Evolutionary conservation across 768 basidiomycete species (phyloP).

Genomic region (Harrya chromipes): DNA sequence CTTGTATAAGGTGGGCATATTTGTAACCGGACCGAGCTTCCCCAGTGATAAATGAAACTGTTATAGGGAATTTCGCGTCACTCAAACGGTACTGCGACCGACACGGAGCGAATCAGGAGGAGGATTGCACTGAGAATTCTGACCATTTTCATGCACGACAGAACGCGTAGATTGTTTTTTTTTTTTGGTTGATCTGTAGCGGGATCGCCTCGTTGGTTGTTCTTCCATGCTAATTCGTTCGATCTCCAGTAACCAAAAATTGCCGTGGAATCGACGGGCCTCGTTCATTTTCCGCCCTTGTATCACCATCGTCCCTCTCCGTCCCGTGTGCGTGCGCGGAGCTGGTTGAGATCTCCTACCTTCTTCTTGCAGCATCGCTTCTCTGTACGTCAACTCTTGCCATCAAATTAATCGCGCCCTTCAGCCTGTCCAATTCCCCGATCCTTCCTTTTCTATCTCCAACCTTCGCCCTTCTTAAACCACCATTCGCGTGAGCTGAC

Average conservation of each 20-base stretch:
- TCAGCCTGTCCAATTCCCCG: conserved; percentile 30
- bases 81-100: conserved; percentile 14
- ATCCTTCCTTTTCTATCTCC: conserved; percentile 33
- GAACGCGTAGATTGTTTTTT: no score
- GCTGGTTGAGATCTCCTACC: conserved; percentile 22
- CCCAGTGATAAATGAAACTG: conserved; percentile 26
- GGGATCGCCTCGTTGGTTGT: neutral
- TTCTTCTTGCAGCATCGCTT: conserved; percentile 25
- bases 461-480: conserved; percentile 34
- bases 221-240: conserved; percentile 6
- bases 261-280: conserved; percentile 5
- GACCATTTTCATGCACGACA: neutral
- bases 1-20: conserved; percentile 23
- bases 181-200: no score
- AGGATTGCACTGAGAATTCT: conserved; percentile 25
- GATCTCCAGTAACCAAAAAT: conserved; percentile 11
- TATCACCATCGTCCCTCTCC: conserved; percentile 17
- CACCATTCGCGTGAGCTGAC: conserved; percentile 24
- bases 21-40: conserved; percentile 18
- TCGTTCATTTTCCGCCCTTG: neutral
- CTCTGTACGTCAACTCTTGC: conserved; percentile 35
- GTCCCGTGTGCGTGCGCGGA: conserved; percentile 22
- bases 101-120: conserved; percentile 20
- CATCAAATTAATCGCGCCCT: conserved; percentile 32
- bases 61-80: conserved; percentile 18